Base-by-base conservation (phyloP, 1,284 basidiomycete genomes). In the Rhodotorula mucilaginosa region DNA sequence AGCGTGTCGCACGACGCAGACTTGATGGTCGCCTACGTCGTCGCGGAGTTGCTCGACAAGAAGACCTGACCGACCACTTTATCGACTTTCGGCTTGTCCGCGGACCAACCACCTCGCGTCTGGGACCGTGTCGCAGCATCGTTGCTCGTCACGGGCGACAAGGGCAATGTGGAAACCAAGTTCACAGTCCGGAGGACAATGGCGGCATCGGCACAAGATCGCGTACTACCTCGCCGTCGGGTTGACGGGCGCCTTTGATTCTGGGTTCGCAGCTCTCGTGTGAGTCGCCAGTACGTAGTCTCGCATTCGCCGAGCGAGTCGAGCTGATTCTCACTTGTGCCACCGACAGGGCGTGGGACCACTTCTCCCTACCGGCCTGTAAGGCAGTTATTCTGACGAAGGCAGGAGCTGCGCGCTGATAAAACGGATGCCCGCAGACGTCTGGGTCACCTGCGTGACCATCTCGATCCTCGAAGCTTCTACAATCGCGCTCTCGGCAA, bases 1-100 rank as follows among this genome's bases (percentile, higher is more conserved):
- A 73, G 70, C 63, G 29, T 78, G 3, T 75, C 76, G 10, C 76
- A 78, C 51, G 77, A 78, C 61, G 75, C 63, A 5, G 74, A 71
- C n/a, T 47, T 70, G 46, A 63, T 76, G 44, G 34, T 73, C 13
- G 77, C 77, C 5, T 75, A 73, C 49, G 77, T 78, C 34, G 61
- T 78, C 23, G 72, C 67, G 0, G 72, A 74, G 21, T 5, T 54
- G 60, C 13, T 10, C 16, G 31, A 46, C n/a, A 26, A 31, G n/a
- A 18, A 23, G 3, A 12, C 46, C 19, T n/a, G 34, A 18, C 51
- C 26, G n/a, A 34, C 29, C 26, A 10, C 39, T 12, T 13, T 12
- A 26, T 2, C 39, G 8, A 44, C 12, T 47, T 31, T 47, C 34
- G 39, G 61, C 21, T 21, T 29, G 61, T 34, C 29, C 49, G 57